phyloP scores from a whole-genome alignment of 345 rosid species.

The Pistacia vera region DNA sequence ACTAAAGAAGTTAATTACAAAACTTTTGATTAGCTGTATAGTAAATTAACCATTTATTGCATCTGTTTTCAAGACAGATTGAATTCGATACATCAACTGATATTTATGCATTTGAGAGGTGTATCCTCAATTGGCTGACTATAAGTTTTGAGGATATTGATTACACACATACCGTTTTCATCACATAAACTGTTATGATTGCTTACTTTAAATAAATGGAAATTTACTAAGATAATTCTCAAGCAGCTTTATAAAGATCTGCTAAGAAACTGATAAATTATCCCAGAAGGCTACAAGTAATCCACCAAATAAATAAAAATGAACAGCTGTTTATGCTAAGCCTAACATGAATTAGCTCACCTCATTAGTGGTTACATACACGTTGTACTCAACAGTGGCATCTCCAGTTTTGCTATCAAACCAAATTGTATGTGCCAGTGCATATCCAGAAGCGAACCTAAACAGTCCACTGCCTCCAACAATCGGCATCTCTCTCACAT shows the following conservation, averaged over 20 bases:
- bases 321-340: too few relatives aligned
- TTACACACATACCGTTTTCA: too few relatives aligned
- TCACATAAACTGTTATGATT: too few relatives aligned
- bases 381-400: constrained; percentile 45
- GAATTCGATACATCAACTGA: too few relatives aligned
- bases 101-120: too few relatives aligned
- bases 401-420: constrained; percentile 33
- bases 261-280: not conserved
- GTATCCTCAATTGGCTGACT: too few relatives aligned
- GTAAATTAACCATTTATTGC: not conserved
- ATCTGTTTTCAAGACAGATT: not conserved
- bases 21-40: too few relatives aligned
- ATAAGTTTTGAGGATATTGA: too few relatives aligned
- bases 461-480: constrained; percentile 50
- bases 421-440: constrained; percentile 33
- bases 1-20: not conserved
- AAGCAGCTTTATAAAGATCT: not conserved
- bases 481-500: constrained; percentile 47
- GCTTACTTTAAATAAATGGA: not conserved
- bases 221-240: not conserved
- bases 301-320: not conserved
- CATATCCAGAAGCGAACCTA: constrained; percentile 42
- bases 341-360: too few relatives aligned
- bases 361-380: constrained; percentile 34
- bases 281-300: not conserved